These are phyloP conservation scores for Neurospora sp. DNA, from an alignment of 2,329 filamentous ascomycete genomes.

Conservation along the genomic window DNA sequence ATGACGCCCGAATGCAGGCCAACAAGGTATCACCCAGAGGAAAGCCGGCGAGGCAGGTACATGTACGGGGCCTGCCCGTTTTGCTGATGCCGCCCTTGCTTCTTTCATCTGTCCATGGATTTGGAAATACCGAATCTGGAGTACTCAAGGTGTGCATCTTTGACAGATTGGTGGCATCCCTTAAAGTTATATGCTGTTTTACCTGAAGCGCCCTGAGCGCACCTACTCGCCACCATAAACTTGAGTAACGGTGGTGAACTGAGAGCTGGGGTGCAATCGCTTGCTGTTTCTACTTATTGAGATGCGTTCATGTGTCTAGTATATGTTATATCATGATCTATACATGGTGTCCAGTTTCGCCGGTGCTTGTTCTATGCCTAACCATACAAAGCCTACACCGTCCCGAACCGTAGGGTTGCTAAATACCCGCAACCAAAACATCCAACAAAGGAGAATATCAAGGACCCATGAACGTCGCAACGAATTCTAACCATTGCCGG, in stretches of 20 bases:
- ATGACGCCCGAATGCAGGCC: background rate
- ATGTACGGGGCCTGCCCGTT: background rate
- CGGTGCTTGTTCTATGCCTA: background rate
- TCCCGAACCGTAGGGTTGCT: background rate
- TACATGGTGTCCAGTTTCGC: background rate
- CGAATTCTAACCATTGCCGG: background rate
- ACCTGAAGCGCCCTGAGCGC: background rate
- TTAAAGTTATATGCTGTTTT: background rate
- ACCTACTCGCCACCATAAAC: background rate
- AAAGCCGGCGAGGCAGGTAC: background rate
- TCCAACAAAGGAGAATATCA: background rate
- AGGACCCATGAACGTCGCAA: background rate
- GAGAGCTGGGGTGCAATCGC: background rate
- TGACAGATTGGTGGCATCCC: background rate
- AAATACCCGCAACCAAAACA: background rate
- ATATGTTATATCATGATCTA: background rate
- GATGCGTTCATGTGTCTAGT: background rate
- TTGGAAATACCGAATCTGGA: background rate
- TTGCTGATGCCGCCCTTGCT: background rate
- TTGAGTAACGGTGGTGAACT: background rate
- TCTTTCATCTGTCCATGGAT: background rate
- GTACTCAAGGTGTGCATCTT: background rate
- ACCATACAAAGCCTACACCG: background rate
- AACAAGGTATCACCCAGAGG: background rate
- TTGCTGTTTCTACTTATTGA: background rate